Conservation (phyloP, 345 rosid species). For the Ceriops tagal region DNA sequence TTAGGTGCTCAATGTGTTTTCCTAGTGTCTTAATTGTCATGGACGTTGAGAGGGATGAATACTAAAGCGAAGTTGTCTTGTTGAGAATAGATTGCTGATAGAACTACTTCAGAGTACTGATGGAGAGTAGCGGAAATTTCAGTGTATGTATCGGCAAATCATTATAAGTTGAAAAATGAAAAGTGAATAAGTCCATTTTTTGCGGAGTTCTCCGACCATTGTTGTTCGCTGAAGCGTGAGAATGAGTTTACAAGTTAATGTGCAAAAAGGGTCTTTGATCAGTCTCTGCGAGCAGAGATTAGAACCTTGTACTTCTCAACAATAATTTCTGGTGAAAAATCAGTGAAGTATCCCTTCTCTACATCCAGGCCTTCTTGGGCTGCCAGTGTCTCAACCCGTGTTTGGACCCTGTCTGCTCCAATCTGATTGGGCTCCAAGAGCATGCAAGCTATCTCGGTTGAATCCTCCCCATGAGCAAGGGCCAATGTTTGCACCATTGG, state of each 20-base stretch:
- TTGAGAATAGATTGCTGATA: too few relatives aligned
- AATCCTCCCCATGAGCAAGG: conserved; percentile 47
- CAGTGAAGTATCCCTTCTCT: conserved; percentile 64
- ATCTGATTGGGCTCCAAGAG: conserved; percentile 54
- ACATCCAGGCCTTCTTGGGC: conserved; percentile 48
- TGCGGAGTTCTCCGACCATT: too few relatives aligned
- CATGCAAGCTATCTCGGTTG: conserved; percentile 57
- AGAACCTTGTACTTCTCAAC: conserved; percentile 40
- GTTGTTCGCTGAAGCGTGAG: too few relatives aligned
- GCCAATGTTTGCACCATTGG: conserved; percentile 56
- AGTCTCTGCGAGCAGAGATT: conserved; percentile 25
- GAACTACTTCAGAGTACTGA: neutral
- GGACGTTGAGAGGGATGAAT: too few relatives aligned
- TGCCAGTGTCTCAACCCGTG: conserved; percentile 48
- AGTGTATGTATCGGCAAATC: neutral
- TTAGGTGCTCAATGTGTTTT: too few relatives aligned
- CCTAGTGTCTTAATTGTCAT: too few relatives aligned
- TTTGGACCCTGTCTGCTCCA: conserved; percentile 58
- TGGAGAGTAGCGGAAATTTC: conserved; percentile 16
- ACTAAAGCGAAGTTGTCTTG: too few relatives aligned
- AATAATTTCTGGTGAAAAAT: conserved; percentile 49
- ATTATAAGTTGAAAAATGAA: too few relatives aligned
- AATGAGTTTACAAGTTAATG: neutral
- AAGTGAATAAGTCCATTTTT: too few relatives aligned
- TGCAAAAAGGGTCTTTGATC: conserved; percentile 2